These are phyloP conservation scores for Coemansia sp. DNA, from an alignment of 192 early-diverging fungal species.

Conservation along the genomic window DNA sequence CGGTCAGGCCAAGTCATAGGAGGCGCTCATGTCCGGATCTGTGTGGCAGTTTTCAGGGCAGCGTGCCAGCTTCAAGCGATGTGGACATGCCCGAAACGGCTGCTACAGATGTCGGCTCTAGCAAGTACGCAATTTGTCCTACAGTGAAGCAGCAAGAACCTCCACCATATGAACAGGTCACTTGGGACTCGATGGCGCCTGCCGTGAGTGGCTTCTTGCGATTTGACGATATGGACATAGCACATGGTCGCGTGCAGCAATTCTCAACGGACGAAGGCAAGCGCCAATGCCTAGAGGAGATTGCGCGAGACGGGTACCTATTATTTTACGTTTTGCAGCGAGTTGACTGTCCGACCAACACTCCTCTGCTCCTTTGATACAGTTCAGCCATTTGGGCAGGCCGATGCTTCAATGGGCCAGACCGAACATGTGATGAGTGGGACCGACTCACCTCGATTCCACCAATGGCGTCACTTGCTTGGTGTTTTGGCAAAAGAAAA, in stretches of 20 bases:
- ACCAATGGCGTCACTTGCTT: no score
- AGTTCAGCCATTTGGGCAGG: background rate
- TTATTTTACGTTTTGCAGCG: constrained; percentile 64
- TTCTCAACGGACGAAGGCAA: constrained; percentile 29
- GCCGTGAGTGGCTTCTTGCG: constrained; percentile 25
- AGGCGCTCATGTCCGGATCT: constrained; percentile 3
- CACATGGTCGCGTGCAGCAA: constrained; percentile 41
- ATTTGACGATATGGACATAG: constrained; percentile 62
- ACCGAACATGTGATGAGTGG: no score
- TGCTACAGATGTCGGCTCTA: background rate
- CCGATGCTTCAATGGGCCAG: no score
- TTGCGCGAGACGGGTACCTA: constrained; percentile 58
- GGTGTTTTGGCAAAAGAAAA: no score
- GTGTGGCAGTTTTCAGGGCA: background rate
- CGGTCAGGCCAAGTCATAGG: background rate
- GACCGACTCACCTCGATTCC: no score
- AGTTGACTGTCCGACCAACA: background rate
- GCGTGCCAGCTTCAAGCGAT: background rate
- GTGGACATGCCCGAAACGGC: background rate
- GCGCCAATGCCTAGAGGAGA: constrained; percentile 48
- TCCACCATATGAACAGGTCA: background rate
- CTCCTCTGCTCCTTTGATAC: background rate
- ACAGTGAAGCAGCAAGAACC: background rate
- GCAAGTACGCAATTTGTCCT: no score
- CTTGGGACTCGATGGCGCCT: background rate